phyloP scores from a whole-genome alignment of 148 eudicot species.

The Salicornia ramosissima region DNA sequence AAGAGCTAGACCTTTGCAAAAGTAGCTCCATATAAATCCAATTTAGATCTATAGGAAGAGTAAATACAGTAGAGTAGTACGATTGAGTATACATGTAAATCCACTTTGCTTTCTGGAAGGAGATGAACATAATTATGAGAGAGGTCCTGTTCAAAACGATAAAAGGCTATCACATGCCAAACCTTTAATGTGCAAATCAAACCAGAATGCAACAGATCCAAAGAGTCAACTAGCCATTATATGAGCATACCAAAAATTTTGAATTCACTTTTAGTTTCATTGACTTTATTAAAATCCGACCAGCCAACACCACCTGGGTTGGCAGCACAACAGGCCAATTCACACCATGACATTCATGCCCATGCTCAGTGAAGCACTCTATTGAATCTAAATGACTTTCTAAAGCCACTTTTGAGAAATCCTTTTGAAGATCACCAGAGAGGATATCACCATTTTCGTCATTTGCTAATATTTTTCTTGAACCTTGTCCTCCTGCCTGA shows the following conservation, averaged over 20 bases:
- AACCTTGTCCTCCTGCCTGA: slow-evolving; percentile 55
- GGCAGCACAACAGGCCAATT: slow-evolving; percentile 94
- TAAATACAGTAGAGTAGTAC: slow-evolving; percentile 68
- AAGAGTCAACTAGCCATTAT: slow-evolving; percentile 6
- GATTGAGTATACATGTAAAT: slow-evolving; percentile 66
- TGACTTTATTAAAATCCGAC: slow-evolving; percentile 62
- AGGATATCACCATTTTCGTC: slow-evolving; percentile 26
- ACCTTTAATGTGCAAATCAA: slow-evolving; percentile 12
- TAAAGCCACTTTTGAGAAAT: slow-evolving; percentile 44
- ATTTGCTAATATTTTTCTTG: slow-evolving; percentile 18
- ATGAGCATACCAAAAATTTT: slow-evolving; percentile 39
- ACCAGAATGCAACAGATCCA: slow-evolving; percentile 7
- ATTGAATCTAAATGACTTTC: slow-evolving; percentile 24
- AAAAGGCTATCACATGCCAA: slow-evolving; percentile 13
- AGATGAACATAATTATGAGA: slow-evolving; percentile 63
- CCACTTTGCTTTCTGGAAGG: slow-evolving; percentile 58
- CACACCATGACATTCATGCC: slow-evolving; percentile 79
- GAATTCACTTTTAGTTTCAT: slow-evolving; percentile 36
- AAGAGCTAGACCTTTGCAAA: slow-evolving; percentile 54
- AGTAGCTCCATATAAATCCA: slow-evolving; percentile 39
- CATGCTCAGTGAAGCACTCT: slow-evolving; percentile 56
- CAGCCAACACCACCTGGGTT: slow-evolving; percentile 77
- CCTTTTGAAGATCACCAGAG: slow-evolving; percentile 47
- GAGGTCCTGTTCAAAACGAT: slow-evolving; percentile 50
- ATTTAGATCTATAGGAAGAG: slow-evolving; percentile 35